Evolutionary conservation across 768 basidiomycete genomes (phyloP), one percentile per base, ranked within the genome.

Genomic region (Chalciporus piperatus): DNA sequence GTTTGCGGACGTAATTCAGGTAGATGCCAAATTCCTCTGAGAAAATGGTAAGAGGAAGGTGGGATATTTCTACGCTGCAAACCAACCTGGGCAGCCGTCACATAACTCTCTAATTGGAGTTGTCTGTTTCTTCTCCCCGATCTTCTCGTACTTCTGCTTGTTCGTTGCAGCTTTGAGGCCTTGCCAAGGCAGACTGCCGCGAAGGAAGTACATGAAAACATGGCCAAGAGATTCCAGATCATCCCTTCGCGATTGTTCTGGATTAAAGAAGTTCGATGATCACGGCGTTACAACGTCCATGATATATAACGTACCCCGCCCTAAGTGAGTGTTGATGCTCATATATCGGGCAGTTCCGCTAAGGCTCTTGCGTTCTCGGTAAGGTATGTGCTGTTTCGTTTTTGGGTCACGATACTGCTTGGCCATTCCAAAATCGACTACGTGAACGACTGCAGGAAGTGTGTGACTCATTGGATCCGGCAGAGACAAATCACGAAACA

Each of bases 81-180:
- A 67, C 79, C 55, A 59, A 92, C 92, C 93, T 44, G 97, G 96
- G 75, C 87, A 94, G 51, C 92, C 91, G 61, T 98, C 97, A 63
- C 88, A 92, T 22, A 99, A 79, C 66, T 99, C 97, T 74, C 92
- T 96, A 70, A 99, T 98, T 7, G 89, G 89, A 25, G 97, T 98
- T 13, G 89, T 90, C 75, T 98, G 97, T 80, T 93, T 99, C 87
- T 99, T 99, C 78, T 99, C 96, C 57, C 96, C 96, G 70, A 99
- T 99, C 80, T 98, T 99, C 79, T 99, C 96, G 75, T 99, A 99
- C 78, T 98, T 92, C 71, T 98, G 97, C 77, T 99, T 99, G 79
- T 99, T 98, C 45, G 95, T 99, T 25, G 97, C 97, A 30, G 97
- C 97, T 74, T 98, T 98, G 51, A 99, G 81, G 51, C 97, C 97